A percentile compares a stretch with the other conserved stretches of the same genome.
phyloP scores from a whole-genome alignment of 2,329 filamentous ascomycete genomes.

The Neoarthrinium moseri region DNA sequence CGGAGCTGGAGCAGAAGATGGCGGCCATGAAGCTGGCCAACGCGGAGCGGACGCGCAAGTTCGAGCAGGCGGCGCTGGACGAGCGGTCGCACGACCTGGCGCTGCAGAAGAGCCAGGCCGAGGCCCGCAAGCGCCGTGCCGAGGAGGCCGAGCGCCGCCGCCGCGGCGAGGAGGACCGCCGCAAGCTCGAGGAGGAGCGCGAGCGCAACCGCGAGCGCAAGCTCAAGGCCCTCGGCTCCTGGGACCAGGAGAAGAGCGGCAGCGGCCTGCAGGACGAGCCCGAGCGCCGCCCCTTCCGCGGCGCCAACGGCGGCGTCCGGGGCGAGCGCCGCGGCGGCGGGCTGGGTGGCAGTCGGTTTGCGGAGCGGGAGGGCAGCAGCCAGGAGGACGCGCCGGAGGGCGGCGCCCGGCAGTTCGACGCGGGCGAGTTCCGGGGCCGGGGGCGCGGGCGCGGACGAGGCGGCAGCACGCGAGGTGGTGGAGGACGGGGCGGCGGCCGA shows the following conservation, averaged over 20 bases:
- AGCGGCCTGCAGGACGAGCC: constrained; percentile 37
- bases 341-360: constrained; percentile 42
- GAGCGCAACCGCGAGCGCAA: constrained; percentile 61
- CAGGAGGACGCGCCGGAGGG: constrained; percentile 12
- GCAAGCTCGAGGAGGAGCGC: constrained; percentile 57
- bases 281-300: constrained; percentile 34
- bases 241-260: constrained; percentile 60
- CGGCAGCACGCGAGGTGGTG: constrained; percentile 24
- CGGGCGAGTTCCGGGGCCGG: constrained; percentile 31
- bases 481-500: constrained; percentile 28
- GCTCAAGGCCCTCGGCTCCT: constrained; percentile 56
- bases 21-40: constrained; percentile 58
- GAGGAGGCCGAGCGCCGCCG: constrained; percentile 52
- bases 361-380: constrained; percentile 28
- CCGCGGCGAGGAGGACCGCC: constrained; percentile 50
- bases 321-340: constrained; percentile 31
- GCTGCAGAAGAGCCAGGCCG: constrained; percentile 54
- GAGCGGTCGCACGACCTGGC: constrained; percentile 54
- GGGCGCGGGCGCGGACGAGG: constrained; percentile 30
- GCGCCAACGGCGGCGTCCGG: constrained; percentile 37
- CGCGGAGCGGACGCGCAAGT: constrained; percentile 58
- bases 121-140: constrained; percentile 48
- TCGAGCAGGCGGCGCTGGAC: constrained; percentile 57
- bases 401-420: constrained; percentile 20
- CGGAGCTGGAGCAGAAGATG: constrained; percentile 59